phyloP scores from a whole-genome alignment of 2,329 filamentous ascomycete species.

The Alternaria gaisen region DNA sequence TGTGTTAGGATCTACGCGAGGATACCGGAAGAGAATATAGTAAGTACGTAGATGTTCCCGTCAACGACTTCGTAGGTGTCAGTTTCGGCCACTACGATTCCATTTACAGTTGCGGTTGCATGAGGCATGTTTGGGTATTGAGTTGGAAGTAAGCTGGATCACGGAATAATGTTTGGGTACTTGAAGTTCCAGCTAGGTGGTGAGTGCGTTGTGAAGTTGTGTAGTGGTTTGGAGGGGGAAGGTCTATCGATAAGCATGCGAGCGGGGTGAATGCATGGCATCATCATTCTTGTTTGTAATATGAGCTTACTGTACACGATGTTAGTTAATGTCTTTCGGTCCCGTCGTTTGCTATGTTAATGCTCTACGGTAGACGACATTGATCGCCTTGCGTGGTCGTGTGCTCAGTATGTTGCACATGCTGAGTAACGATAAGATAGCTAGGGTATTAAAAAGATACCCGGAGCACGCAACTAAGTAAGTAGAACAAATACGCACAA shows the following conservation, averaged over 20 bases:
- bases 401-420: no score
- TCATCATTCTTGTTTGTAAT: conserved; percentile 13
- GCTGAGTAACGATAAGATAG: neutral
- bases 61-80: conserved; percentile 65
- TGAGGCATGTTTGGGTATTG: conserved; percentile 31
- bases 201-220: neutral
- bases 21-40: neutral
- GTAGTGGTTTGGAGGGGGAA: neutral
- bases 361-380: neutral
- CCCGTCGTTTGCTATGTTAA: neutral
- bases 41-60: conserved; percentile 64
- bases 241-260: conserved; percentile 24
- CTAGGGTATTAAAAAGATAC: no score
- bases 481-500: neutral
- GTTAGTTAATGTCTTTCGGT: neutral
- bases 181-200: neutral
- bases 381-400: neutral
- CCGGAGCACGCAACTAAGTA: neutral
- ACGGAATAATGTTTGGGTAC: neutral
- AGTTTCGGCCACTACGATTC: conserved; percentile 60
- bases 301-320: neutral
- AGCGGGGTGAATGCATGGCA: conserved; percentile 13
- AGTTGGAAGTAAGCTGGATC: no score
- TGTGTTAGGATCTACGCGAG: conserved; percentile 4
- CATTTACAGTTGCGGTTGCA: conserved; percentile 61